Conservation (phyloP, 2,329 filamentous ascomycete species). For the Phyllosticta citribraziliensis region DNA sequence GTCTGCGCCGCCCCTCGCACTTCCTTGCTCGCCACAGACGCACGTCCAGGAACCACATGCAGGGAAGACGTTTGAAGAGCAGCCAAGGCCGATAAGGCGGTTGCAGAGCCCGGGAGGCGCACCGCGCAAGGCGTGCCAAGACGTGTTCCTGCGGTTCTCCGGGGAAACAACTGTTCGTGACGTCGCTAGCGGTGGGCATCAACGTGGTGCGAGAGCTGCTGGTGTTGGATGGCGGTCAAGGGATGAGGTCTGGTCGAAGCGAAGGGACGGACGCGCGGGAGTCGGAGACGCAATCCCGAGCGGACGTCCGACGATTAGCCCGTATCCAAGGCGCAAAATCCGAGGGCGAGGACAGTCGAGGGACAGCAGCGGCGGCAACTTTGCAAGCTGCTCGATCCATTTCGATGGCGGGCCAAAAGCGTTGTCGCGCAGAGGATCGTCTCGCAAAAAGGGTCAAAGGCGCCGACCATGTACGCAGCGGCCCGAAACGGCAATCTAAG, state of each 20-base stretch:
- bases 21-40: neutral
- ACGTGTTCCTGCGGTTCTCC: neutral
- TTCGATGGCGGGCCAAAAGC: neutral
- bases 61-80: neutral
- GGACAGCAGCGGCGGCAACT: neutral
- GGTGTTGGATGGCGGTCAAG: neutral
- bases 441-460: neutral
- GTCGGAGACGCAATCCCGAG: neutral
- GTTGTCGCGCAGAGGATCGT: neutral
- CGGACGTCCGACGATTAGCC: neutral
- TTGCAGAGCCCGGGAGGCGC: neutral
- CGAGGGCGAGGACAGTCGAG: neutral
- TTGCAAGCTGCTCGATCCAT: neutral
- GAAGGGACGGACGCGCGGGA: neutral
- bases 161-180: neutral
- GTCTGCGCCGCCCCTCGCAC: neutral
- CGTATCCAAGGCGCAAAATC: neutral
- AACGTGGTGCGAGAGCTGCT: neutral
- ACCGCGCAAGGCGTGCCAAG: neutral
- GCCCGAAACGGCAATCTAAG: neutral
- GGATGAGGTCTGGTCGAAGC: neutral
- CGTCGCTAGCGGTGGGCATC: neutral
- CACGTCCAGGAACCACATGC: neutral
- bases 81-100: neutral
- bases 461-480: neutral